Evolutionary conservation across 1,284 basidiomycete genomes (phyloP), one percentile per base, ranked within the genome.

Genomic region (Rhodotorula sp.): DNA sequence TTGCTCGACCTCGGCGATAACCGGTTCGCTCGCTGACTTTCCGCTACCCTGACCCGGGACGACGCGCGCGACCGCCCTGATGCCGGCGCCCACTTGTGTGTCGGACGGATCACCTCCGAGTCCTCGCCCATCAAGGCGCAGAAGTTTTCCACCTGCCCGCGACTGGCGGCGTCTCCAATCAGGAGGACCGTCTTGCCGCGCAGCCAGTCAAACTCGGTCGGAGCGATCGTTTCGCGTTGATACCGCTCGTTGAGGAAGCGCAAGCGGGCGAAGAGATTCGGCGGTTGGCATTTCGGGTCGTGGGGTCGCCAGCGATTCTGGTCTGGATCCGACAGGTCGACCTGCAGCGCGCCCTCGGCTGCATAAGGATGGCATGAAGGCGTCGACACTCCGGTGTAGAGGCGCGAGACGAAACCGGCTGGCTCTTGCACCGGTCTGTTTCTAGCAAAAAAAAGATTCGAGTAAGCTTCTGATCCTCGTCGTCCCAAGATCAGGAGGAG

Each of bases 91-190:
- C 62, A 79, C 21, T 69, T 68, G 68, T 83, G 81, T 45, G 67
- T 63, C 45, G 77, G 77, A 59, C 81, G 78, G 16, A 83, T 76
- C 18, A 78, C 64, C 64, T 79, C 78, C 14, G 74, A 70, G 56
- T 79, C 77, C 65, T 78, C 76, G 4, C 81, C 81, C 48, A 81
- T 71, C 31, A 83, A 71, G 10, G 72, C 65, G 76, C 82, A 83
- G 57, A 83, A 80, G 74, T 81, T 78, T 60, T 79, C 75, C 31
- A 82, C 79, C 59, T 81, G 78, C 60, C 80, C 73, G 16, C 80
- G 76, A 67, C 81, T 81, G 55, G 81, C 79, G 48, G 77, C 76
- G 67, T 83, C 82, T 21, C 82, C 82, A 45, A 83, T 78, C 49
- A 82, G 69, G 45, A 83, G 75, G 34, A 81, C 81, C 43, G 81